These are phyloP conservation scores for Trichoderma semiorbis DNA, from an alignment of 2,329 filamentous ascomycete species.

Conservation along the genomic window DNA sequence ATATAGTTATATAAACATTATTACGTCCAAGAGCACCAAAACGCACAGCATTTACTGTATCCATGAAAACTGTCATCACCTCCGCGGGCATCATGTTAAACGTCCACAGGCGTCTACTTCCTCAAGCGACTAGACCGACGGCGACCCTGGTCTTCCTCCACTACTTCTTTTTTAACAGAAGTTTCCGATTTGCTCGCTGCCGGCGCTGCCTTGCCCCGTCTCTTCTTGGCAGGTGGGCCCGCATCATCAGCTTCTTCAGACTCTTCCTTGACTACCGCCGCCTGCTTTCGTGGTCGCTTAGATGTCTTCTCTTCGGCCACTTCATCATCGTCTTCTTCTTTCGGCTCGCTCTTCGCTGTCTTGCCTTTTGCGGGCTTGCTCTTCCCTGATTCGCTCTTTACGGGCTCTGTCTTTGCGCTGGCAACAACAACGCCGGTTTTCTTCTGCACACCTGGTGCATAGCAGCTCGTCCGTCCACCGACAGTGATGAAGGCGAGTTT, in stretches of 20 bases:
- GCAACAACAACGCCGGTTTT: conserved; percentile 54
- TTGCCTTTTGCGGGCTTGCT: neutral
- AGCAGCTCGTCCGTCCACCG: conserved; percentile 85
- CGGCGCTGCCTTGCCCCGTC: conserved; percentile 17
- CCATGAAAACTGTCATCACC: no score
- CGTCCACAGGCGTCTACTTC: conserved; percentile 17
- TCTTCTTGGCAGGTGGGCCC: conserved; percentile 27
- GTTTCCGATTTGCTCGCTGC: conserved; percentile 25
- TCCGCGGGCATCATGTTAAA: neutral
- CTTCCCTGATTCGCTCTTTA: conserved; percentile 29
- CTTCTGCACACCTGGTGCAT: conserved; percentile 82
- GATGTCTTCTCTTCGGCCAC: conserved; percentile 18
- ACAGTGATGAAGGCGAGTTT: conserved; percentile 85
- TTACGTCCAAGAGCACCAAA: neutral
- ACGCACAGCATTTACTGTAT: neutral
- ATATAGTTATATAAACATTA: neutral
- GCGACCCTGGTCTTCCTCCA: conserved; percentile 12
- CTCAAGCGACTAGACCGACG: conserved; percentile 31
- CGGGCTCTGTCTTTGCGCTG: conserved; percentile 42
- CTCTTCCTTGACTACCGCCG: conserved; percentile 22
- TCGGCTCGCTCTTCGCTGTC: conserved; percentile 20
- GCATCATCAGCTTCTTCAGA: conserved; percentile 29
- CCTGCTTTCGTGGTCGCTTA: conserved; percentile 28
- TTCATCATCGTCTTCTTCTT: conserved; percentile 17
- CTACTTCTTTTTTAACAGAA: neutral